Percentiles rank a stretch among this genome's conserved stretches.
Evolutionary conservation across 2,329 filamentous ascomycete species (phyloP).

Genomic region (Xylogone sp.): DNA sequence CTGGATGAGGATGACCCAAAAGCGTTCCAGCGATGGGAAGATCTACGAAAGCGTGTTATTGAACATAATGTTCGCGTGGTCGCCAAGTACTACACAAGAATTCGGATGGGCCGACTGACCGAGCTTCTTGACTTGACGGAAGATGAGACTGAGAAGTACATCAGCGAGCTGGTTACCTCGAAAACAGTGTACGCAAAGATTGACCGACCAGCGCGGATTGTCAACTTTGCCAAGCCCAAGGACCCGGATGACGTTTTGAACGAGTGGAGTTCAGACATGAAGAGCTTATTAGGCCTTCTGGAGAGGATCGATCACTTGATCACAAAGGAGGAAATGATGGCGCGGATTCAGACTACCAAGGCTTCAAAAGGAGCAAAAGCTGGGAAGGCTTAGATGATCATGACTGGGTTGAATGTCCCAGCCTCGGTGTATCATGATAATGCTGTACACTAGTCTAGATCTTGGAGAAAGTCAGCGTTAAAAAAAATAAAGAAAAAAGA

Average conservation of each 20-base stretch:
- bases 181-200: slow-evolving; percentile 99
- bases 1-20: slow-evolving; percentile 68
- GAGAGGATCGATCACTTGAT: slow-evolving; percentile 97
- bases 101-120: slow-evolving; percentile 86
- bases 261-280: slow-evolving; percentile 99
- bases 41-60: slow-evolving; percentile 95
- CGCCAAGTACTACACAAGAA: slow-evolving; percentile 98
- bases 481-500: too few relatives aligned
- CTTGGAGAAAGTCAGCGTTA: slow-evolving; percentile 10
- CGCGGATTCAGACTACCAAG: slow-evolving; percentile 66
- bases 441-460: slow-evolving; percentile 30
- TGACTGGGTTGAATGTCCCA: neutral
- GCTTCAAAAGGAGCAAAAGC: slow-evolving; percentile 28
- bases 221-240: slow-evolving; percentile 91
- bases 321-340: slow-evolving; percentile 99
- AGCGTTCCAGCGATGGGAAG: slow-evolving; percentile 83
- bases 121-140: slow-evolving; percentile 87
- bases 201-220: slow-evolving; percentile 84
- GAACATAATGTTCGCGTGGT: slow-evolving; percentile 98
- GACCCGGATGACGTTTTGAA: slow-evolving; percentile 96
- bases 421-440: slow-evolving; percentile 13
- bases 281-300: slow-evolving; percentile 77
- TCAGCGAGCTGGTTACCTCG: slow-evolving; percentile 91
- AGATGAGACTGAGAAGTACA: slow-evolving; percentile 98
- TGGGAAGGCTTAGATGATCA: slow-evolving; percentile 26